These are phyloP conservation scores for Xerocomellus intermedius DNA, from an alignment of 768 basidiomycete genomes.

Conservation along the genomic window DNA sequence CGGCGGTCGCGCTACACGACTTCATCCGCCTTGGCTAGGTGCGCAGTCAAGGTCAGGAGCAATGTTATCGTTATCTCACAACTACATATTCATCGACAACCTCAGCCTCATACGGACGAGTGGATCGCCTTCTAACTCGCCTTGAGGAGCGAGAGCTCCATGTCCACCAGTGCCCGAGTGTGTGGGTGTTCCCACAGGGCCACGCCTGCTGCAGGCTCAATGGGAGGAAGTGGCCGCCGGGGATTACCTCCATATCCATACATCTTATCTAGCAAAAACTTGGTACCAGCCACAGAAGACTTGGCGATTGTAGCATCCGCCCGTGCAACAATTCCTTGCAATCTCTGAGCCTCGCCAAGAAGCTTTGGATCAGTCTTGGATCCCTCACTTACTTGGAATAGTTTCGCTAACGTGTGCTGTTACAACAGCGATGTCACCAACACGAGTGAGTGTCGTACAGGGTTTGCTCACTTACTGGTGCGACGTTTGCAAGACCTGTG, in stretches of 20 bases:
- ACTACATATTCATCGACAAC: neutral
- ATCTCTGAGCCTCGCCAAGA: conserved; percentile 63
- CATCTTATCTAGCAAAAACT: conserved; percentile 68
- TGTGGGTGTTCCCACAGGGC: conserved; percentile 73
- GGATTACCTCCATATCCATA: conserved; percentile 81
- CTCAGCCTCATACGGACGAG: neutral
- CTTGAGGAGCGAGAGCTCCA: conserved; percentile 59
- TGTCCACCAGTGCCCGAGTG: conserved; percentile 60
- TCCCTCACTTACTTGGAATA: conserved; percentile 61
- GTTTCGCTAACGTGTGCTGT: conserved; percentile 56
- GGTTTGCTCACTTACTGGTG: conserved; percentile 51
- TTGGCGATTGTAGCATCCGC: conserved; percentile 81
- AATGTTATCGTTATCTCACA: neutral
- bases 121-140: conserved; percentile 1
- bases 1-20: too few relatives aligned
- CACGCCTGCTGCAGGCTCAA: conserved; percentile 51
- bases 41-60: too few relatives aligned
- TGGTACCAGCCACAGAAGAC: conserved; percentile 78
- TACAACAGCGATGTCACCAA: conserved; percentile 2
- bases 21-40: too few relatives aligned
- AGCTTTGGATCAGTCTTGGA: conserved; percentile 53
- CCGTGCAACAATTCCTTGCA: conserved; percentile 80
- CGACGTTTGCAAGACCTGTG: conserved; percentile 83
- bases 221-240: conserved; percentile 74
- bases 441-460: neutral